Evolutionary conservation across 805 yeast genomes (phyloP).

Genomic region (Zygotorulaspora danielsina): DNA sequence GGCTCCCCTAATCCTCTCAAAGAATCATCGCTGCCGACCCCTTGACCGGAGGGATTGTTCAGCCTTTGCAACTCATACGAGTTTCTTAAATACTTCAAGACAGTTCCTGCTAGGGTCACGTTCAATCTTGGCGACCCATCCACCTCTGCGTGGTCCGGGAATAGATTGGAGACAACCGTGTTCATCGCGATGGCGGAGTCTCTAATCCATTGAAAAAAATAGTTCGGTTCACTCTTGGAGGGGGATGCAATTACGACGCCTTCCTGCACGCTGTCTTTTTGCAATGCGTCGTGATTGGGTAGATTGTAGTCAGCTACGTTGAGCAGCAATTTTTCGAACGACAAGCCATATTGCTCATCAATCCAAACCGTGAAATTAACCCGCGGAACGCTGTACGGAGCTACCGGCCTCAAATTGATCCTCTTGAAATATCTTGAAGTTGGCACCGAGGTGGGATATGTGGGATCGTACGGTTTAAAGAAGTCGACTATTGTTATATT

Average conservation of each 20-base stretch:
- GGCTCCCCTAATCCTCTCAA: conserved; percentile 82
- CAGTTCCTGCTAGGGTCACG: conserved; percentile 25
- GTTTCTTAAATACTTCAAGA: conserved; percentile 63
- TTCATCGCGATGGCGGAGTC: conserved; percentile 81
- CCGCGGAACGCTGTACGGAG: conserved; percentile 17
- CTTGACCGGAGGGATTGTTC: conserved; percentile 62
- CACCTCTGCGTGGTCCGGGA: conserved; percentile 25
- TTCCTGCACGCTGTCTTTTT: conserved; percentile 40
- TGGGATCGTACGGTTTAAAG: conserved; percentile 14
- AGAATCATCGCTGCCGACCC: conserved; percentile 35
- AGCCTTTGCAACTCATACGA: conserved; percentile 58
- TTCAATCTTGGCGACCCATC: conserved; percentile 10
- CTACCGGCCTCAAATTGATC: conserved; percentile 15
- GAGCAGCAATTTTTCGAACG: conserved; percentile 42
- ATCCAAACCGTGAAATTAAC: conserved; percentile 45
- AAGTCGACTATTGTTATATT: conserved; percentile 14
- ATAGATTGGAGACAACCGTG: conserved; percentile 54
- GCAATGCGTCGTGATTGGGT: conserved; percentile 20
- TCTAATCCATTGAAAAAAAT: conserved; percentile 86
- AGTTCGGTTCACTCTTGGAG: conserved; percentile 64
- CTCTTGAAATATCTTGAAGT: conserved; percentile 8
- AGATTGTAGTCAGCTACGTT: conserved; percentile 45
- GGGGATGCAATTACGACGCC: conserved; percentile 89
- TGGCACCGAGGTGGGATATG: conserved; percentile 12
- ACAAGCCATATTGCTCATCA: conserved; percentile 37